Percentiles rank a stretch among this genome's conserved stretches.
Evolutionary conservation across 768 basidiomycete genomes (phyloP).

Genomic region (Leccinum sublutescens): DNA sequence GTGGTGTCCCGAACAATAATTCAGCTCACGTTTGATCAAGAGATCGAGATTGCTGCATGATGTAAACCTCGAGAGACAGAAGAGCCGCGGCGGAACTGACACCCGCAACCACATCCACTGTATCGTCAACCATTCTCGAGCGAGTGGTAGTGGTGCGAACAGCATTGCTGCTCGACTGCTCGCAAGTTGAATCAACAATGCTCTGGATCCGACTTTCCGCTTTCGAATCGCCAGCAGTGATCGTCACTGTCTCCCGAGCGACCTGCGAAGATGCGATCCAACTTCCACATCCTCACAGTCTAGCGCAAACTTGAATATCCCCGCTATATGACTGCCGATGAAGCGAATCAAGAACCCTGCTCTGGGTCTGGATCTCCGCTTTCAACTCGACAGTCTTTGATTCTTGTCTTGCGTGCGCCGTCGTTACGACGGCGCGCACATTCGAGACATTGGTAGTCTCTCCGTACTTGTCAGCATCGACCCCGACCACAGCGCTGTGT

Average conservation of each 20-base stretch:
- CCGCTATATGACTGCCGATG: not conserved
- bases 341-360: not conserved
- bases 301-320: not conserved
- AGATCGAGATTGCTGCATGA: not conserved
- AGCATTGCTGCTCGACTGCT: not conserved
- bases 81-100: not conserved
- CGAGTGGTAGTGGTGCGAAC: not conserved
- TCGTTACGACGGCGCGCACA: not conserved
- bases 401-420: not conserved
- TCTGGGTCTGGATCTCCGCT: not conserved
- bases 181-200: not conserved
- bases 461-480: not conserved
- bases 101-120: not conserved
- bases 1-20: not conserved
- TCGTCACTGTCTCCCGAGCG: not conserved
- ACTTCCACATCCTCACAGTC: not conserved
- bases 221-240: not conserved
- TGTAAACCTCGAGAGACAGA: not conserved
- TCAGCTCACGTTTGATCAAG: not conserved
- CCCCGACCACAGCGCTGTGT: not conserved
- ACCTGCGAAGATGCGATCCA: not conserved
- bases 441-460: not conserved
- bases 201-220: not conserved
- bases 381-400: not conserved
- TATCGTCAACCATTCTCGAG: not conserved